phyloP scores from a whole-genome alignment of 83 land plant species.

The Picea abies region DNA sequence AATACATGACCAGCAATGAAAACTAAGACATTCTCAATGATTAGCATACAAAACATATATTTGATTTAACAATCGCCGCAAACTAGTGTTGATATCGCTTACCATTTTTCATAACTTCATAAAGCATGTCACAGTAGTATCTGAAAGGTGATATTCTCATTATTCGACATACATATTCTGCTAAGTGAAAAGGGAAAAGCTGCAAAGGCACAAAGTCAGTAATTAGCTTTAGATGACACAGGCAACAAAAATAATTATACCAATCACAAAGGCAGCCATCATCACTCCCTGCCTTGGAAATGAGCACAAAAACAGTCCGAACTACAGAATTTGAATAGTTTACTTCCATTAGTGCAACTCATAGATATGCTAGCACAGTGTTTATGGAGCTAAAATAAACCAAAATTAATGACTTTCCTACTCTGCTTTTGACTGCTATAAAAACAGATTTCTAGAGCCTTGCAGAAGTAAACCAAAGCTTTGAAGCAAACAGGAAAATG shows the following conservation, averaged over 20 bases:
- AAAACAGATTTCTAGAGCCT: too few species aligned
- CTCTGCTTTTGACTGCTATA: background rate
- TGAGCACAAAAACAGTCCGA: background rate
- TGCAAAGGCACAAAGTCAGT: constrained; percentile 35
- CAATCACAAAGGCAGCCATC: background rate
- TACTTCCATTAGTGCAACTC: background rate
- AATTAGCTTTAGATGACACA: constrained; percentile 6
- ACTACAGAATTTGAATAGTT: background rate
- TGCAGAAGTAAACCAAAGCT: background rate
- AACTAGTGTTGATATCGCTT: background rate
- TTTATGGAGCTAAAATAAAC: background rate
- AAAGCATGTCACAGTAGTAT: constrained; percentile 97
- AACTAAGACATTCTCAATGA: background rate
- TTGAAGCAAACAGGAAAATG: background rate
- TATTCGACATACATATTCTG: constrained; percentile 94
- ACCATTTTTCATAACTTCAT: constrained; percentile 98
- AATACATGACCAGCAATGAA: background rate
- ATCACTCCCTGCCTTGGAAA: background rate
- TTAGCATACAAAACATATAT: background rate
- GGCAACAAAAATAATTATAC: background rate
- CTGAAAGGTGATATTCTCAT: constrained; percentile 94
- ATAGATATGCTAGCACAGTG: background rate
- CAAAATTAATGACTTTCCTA: background rate
- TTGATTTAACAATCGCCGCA: background rate
- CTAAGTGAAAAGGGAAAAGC: constrained; percentile 95